A percentile compares a stretch with the other conserved stretches of the same genome.
These are phyloP conservation scores for Cotoneaster glaucophyllus DNA, from an alignment of 306 rosid genomes.

Conservation along the genomic window DNA sequence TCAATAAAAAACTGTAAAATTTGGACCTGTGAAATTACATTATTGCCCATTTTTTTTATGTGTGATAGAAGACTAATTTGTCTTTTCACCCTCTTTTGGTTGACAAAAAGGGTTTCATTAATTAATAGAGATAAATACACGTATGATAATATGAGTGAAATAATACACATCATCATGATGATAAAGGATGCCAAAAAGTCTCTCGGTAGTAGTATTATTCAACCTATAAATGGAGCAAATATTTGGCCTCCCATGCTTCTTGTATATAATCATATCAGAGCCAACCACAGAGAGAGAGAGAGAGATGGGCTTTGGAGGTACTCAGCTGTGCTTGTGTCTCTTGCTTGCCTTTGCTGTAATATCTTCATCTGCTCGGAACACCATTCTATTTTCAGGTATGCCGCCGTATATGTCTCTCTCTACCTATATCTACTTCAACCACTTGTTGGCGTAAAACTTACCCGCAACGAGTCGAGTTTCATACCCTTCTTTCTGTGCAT, in stretches of 20 bases:
- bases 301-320: constrained; percentile 21
- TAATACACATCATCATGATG: too few species aligned
- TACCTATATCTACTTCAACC: not conserved
- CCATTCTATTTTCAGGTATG: constrained; percentile 28
- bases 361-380: constrained; percentile 19
- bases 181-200: too few species aligned
- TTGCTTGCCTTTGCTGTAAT: constrained; percentile 14
- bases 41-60: too few species aligned
- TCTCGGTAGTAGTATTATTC: not conserved
- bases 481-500: not conserved
- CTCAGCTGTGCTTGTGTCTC: constrained; percentile 13
- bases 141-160: too few species aligned
- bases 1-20: too few species aligned
- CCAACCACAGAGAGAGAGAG: not conserved
- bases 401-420: not conserved
- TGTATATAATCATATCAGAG: not conserved
- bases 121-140: too few species aligned
- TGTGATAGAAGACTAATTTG: too few species aligned
- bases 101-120: too few species aligned
- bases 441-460: not conserved
- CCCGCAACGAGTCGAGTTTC: not conserved
- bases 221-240: not conserved
- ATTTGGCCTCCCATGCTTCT: not conserved
- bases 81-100: too few species aligned
- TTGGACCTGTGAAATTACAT: too few species aligned